Base-by-base conservation (phyloP, 2,329 filamentous ascomycete species). In the Aspergillus candidus region DNA sequence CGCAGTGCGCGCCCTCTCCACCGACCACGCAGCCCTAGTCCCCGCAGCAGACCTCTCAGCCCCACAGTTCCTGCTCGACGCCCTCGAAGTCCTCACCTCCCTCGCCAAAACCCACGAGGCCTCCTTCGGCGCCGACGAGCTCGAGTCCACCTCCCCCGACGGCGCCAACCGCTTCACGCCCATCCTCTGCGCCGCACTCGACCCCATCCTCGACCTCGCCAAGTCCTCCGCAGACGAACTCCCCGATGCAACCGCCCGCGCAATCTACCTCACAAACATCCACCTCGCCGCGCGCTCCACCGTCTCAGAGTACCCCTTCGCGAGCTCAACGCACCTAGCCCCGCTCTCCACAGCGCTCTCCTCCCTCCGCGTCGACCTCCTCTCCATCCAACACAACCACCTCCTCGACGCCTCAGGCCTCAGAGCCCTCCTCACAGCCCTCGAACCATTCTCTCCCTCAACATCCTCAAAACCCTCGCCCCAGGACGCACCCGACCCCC, bases 51-150 rank as follows among this genome's bases (percentile, higher is more conserved):
- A 94, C 58, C 74, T 94, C 3, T 80, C 80, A 0, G 81, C 86
- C 0, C 91, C 91, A 0, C 78, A 84, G 12, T 96, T 96, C 66
- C 70, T 97, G 0, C 72, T 82, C 32, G 86, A 94, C 44, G 84
- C 88, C 5, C 72, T 98, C 2, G 83, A 88, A 52, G 85, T 86
- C 53, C 72, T 98, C 7, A 79, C 76, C 31, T 76, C 80, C 5
- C 83, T 97, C 40, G 86, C 95, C 74, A 86, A 85, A 61, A 93
- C 86, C 14, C 91, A 90, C 59, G 88, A 94, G 53, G 85, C 86
- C 1, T 94, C 90, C 0, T 72, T 93, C 17, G 79, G 54, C 18
- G 57, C 60, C 13, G 64, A 62, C 4, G 55, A 60, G 7, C 32
- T 49, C 22, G 47, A 83, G 2, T 69, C 77, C 3, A 67, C 72